Evolutionary conservation across 202 grass and related monocot genomes (phyloP).

Genomic region (Setaria italica): DNA sequence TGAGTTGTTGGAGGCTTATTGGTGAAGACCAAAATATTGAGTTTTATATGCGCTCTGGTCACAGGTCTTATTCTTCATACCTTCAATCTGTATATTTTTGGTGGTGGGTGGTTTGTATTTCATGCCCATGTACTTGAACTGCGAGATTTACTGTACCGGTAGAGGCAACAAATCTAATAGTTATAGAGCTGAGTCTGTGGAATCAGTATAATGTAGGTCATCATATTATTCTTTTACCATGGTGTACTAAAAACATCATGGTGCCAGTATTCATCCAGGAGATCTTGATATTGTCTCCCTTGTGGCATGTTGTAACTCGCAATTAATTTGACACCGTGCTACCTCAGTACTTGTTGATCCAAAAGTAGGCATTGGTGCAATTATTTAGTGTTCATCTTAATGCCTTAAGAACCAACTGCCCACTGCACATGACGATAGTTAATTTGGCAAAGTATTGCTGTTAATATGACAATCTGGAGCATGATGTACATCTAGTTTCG

Average conservation of each 20-base stretch:
- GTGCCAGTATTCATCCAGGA: conserved; percentile 15
- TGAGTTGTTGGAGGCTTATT: not conserved
- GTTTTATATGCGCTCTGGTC: conserved; percentile 32
- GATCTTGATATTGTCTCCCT: conserved; percentile 20
- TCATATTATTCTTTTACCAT: conserved; percentile 42
- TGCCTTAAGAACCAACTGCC: not conserved
- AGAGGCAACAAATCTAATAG: conserved; percentile 27
- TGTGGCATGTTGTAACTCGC: conserved; percentile 14
- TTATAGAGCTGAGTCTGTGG: conserved; percentile 24
- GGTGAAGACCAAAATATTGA: conserved; percentile 38
- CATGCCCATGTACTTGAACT: conserved; percentile 28
- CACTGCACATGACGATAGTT: not conserved
- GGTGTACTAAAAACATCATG: conserved; percentile 42
- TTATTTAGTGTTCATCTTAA: not conserved
- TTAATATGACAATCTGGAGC: not conserved
- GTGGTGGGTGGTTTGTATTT: conserved; percentile 46
- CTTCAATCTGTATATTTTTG: conserved; percentile 52
- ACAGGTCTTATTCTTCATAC: conserved; percentile 40
- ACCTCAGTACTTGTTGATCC: not conserved
- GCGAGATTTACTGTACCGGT: not conserved
- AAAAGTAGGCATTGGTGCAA: not conserved
- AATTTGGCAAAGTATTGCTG: not conserved
- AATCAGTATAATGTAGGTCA: conserved; percentile 43
- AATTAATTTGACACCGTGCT: not conserved
- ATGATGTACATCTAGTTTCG: not conserved